Conservation (phyloP, 495 filamentous ascomycete species). For the Aspergillus panamensis region DNA sequence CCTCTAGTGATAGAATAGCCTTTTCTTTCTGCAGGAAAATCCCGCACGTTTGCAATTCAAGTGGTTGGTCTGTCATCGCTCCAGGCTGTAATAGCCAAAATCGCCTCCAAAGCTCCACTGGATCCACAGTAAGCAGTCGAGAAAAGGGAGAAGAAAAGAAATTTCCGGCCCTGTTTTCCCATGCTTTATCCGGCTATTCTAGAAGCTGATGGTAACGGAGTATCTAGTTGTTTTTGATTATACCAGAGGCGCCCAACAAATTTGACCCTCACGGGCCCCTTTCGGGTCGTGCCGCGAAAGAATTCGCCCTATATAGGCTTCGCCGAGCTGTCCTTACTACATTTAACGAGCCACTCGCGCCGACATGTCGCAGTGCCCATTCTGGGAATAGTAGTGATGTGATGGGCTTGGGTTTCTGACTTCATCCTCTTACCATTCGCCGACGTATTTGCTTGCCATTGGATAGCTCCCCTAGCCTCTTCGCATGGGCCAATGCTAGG, state of each 20-base stretch:
- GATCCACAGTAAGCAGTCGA: neutral
- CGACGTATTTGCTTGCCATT: neutral
- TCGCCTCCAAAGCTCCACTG: neutral
- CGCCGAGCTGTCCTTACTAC: neutral
- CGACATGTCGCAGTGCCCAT: neutral
- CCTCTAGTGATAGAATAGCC: neutral
- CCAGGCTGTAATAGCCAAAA: neutral
- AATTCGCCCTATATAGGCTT: neutral
- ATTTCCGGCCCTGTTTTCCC: neutral
- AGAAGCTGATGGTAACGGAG: too few relatives aligned
- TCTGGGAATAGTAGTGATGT: neutral
- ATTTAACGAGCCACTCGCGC: neutral
- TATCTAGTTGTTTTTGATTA: too few relatives aligned
- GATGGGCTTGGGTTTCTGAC: neutral
- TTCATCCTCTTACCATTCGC: neutral
- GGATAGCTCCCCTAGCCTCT: neutral
- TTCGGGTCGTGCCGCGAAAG: neutral
- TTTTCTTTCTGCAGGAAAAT: constrained; percentile 7
- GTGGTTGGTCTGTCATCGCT: neutral
- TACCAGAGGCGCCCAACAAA: too few relatives aligned
- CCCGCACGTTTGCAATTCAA: constrained; percentile 3
- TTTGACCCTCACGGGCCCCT: neutral
- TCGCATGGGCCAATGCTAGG: neutral
- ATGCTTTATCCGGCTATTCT: too few relatives aligned
- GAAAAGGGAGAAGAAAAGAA: neutral